Evolutionary conservation across 208 protist genomes (phyloP), one percentile per base, ranked within the genome.

Genomic region (Acanthamoeba royreba): DNA sequence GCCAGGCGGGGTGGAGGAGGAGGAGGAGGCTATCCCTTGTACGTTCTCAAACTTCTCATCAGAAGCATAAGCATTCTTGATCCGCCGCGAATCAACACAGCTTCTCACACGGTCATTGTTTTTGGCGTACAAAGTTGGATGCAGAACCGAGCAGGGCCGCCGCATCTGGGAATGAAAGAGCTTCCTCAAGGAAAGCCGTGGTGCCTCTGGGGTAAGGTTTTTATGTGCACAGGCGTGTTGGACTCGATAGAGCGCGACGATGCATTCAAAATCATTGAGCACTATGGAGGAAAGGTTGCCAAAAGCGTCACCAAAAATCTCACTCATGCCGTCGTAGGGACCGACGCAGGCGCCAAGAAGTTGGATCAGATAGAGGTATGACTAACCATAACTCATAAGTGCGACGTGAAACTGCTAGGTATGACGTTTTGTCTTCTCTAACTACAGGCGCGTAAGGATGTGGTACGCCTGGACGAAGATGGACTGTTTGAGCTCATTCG

Each of bases 211-310:
- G 93, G 94, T 17, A 94, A 95, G 55, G 93, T 58, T 1, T 98
- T 98, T 87, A 58, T 97, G 0, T 66, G 98, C 28, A 98, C 97
- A 25, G 98, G 98, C 79, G 92, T 96, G 38, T 87, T 98, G 35
- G 98, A 98, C 25, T 95, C 95, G 4, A 92, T 98, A 13, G 95
- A 97, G 40, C 94, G 98, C 52, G 96, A 97, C 0, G 95, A 98
- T 46, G 15, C 55, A 4, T 83, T 93, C 4, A 83, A 93, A 25
- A 49, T 98, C 2, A 96, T 98, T 17, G n/a, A 96, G 52, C 53
- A 74, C 45, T 96, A 97, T 92, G 97, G 97, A 25, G 97, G 97
- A 46, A 95, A 92, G 33, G 42, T 97, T 2, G 77, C 87, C 7
- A 97, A 79, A 31, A 85, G 46, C 46, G 95, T 98, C 1, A 95